Percentiles rank a stretch among this genome's conserved stretches.
Conservation (phyloP, 73 alveolate genomes). For the Blepharisma japonicum region DNA sequence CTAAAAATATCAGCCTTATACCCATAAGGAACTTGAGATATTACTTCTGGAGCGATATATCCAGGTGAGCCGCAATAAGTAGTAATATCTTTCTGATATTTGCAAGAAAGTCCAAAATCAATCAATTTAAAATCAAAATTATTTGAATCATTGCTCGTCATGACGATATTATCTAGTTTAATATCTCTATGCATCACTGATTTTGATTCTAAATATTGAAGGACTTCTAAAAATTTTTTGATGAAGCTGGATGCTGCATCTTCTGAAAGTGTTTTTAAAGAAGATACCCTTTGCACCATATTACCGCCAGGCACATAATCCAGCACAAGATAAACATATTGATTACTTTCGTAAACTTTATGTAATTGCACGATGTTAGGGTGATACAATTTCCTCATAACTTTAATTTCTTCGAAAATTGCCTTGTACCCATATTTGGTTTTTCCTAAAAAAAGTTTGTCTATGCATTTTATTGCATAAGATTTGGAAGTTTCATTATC, state of each 20-base stretch:
- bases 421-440: neutral
- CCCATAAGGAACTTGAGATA: neutral
- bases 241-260: neutral
- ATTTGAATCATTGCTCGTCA: neutral
- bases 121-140: conserved; percentile 27
- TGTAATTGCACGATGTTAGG: conserved; percentile 36
- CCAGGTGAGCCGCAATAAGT: conserved; percentile 19
- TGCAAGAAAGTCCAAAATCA: conserved; percentile 45
- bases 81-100: conserved; percentile 21
- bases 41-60: conserved; percentile 32
- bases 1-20: conserved; percentile 16
- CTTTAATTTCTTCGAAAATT: neutral
- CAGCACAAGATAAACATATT: conserved; percentile 35
- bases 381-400: conserved; percentile 19
- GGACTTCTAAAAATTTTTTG: neutral
- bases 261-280: neutral
- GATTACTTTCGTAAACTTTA: conserved; percentile 41
- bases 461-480: neutral
- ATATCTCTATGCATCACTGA: conserved; percentile 38
- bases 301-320: conserved; percentile 27
- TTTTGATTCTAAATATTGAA: conserved; percentile 22
- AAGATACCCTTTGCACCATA: neutral
- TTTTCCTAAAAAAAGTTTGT: neutral
- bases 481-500: neutral
- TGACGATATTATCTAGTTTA: conserved; percentile 35